Evolutionary conservation across 345 rosid species (phyloP).

Genomic region (Boechera divaricarpa): DNA sequence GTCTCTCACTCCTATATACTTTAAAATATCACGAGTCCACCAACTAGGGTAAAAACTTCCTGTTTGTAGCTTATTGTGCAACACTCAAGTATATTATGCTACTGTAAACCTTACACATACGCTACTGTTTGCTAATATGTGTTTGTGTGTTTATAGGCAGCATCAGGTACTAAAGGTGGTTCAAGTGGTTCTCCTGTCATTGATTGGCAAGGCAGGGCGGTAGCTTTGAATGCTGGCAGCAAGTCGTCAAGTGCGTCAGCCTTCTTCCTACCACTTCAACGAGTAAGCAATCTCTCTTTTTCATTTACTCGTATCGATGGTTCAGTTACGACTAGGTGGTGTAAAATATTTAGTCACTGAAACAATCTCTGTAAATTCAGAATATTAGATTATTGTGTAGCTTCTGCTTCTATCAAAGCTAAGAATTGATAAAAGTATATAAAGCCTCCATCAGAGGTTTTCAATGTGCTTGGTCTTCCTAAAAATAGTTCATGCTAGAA

Average conservation of each 20-base stretch:
- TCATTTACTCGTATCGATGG: conserved; percentile 5
- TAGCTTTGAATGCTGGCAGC: conserved; percentile 98
- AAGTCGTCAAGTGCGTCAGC: conserved; percentile 89
- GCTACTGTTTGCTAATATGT: conserved; percentile 21
- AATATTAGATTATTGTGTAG: conserved; percentile 1
- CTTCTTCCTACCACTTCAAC: conserved; percentile 84
- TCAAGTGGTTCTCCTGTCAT: conserved; percentile 99
- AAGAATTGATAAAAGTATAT: conserved; percentile 1
- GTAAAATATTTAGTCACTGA: conserved; percentile 9
- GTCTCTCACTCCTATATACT: not conserved
- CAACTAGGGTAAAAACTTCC: not conserved
- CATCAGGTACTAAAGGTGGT: conserved; percentile 96
- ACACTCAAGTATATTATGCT: conserved; percentile 3
- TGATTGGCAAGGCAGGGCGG: conserved; percentile 94
- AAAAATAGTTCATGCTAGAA: conserved; percentile 9
- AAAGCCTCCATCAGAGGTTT: conserved; percentile 16
- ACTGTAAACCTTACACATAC: conserved; percentile 2
- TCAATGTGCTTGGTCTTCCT: conserved; percentile 14
- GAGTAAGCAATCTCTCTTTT: conserved; percentile 55
- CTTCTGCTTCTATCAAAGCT: conserved; percentile 21
- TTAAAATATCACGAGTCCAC: conserved; percentile 8
- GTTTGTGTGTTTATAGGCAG: conserved; percentile 69
- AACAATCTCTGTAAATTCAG: not conserved
- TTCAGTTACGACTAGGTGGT: conserved; percentile 24
- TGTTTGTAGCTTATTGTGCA: conserved; percentile 29